Evolutionary conservation across 345 rosid genomes (phyloP).

Genomic region (Gossypium mustelinum): DNA sequence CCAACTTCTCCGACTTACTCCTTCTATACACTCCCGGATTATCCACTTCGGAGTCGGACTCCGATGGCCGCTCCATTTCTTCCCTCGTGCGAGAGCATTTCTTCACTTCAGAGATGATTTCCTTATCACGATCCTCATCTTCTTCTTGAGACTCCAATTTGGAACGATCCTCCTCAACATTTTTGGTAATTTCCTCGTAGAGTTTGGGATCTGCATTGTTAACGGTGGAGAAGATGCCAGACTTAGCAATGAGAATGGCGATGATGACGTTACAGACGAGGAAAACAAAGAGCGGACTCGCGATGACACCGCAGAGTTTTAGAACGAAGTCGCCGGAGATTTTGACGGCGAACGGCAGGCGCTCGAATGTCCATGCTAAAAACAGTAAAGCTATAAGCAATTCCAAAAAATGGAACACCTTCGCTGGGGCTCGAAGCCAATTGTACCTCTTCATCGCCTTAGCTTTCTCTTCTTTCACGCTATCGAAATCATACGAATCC

Average conservation of each 20-base stretch:
- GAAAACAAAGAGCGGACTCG: conserved; percentile 58
- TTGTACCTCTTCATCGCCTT: conserved; percentile 28
- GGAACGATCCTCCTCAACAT: conserved; percentile 20
- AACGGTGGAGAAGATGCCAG: conserved; percentile 28
- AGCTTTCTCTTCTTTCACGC: conserved; percentile 46
- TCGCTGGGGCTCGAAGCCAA: conserved; percentile 33
- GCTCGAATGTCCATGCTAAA: conserved; percentile 40
- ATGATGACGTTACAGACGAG: conserved; percentile 57
- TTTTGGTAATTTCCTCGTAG: conserved; percentile 38
- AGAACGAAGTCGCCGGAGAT: conserved; percentile 44
- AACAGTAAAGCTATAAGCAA: conserved; percentile 39
- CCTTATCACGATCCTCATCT: conserved; percentile 44
- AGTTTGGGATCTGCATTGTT: conserved; percentile 29
- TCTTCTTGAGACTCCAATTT: conserved; percentile 13
- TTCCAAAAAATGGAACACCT: conserved; percentile 46
- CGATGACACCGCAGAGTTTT: conserved; percentile 31
- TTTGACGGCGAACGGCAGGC: conserved; percentile 45
- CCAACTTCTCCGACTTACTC: conserved; percentile 34
- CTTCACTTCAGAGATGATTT: conserved; percentile 34
- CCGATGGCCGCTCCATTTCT: conserved; percentile 6
- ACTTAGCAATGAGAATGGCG: conserved; percentile 46
- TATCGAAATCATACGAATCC: conserved; percentile 33
- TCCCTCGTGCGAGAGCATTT: background rate
- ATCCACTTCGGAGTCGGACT: conserved; percentile 13
- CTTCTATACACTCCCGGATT: conserved; percentile 24